phyloP scores from a whole-genome alignment of 805 yeast species.

The Nakazawaea sp. region DNA sequence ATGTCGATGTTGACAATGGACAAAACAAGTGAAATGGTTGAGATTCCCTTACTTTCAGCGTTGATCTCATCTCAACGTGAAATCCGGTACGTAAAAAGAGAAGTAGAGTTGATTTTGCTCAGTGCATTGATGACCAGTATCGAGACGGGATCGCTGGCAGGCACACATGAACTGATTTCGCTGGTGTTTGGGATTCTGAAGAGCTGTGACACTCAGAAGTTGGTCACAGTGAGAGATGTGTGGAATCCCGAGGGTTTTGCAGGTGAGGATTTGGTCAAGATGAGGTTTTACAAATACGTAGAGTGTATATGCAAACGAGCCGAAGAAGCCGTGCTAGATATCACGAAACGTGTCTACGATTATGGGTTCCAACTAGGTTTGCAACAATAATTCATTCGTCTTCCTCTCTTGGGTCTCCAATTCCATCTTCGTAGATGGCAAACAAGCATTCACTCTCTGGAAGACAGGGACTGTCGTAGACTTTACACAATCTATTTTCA shows the following conservation, averaged over 20 bases:
- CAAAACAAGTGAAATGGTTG: too few relatives aligned
- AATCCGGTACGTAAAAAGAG: slow-evolving; percentile 6
- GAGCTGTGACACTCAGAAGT: slow-evolving; percentile 1
- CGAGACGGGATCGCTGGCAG: not conserved
- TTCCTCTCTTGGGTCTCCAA: slow-evolving; percentile 90
- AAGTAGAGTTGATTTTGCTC: slow-evolving; percentile 10
- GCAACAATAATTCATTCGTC: slow-evolving; percentile 30
- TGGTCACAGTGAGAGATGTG: too few relatives aligned
- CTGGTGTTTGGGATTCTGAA: slow-evolving; percentile 8
- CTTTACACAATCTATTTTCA: slow-evolving; percentile 88
- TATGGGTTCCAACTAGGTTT: not conserved
- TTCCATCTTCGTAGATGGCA: slow-evolving; percentile 94
- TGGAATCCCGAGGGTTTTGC: too few relatives aligned
- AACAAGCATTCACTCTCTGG: slow-evolving; percentile 95
- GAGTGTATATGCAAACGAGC: too few relatives aligned
- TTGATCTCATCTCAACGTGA: slow-evolving; percentile 10
- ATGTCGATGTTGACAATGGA: too few relatives aligned
- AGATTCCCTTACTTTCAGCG: slow-evolving; percentile 4
- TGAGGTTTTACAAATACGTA: too few relatives aligned
- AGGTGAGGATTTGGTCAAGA: too few relatives aligned
- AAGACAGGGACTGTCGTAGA: slow-evolving; percentile 92
- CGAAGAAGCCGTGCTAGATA: too few relatives aligned
- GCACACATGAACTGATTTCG: not conserved
- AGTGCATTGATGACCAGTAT: not conserved
- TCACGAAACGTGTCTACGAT: not conserved